These are phyloP conservation scores for Bolboschoenoplectus hybrid DNA, from an alignment of 202 grass and related monocot genomes.

Conservation along the genomic window DNA sequence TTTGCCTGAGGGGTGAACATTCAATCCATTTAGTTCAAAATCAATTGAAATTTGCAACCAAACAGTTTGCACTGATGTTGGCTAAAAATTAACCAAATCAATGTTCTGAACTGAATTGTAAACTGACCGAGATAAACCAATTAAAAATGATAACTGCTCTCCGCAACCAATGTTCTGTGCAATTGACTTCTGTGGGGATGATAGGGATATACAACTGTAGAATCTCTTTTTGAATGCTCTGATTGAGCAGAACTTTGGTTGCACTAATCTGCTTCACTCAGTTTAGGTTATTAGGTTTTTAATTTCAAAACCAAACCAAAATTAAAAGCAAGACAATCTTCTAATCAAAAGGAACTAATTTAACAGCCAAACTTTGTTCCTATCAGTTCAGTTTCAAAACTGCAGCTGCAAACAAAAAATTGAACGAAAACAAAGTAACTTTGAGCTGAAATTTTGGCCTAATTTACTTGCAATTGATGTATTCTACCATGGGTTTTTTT, in stretches of 20 bases:
- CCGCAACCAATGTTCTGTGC: not conserved
- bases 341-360: conserved; percentile 3
- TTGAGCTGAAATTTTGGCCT: not conserved
- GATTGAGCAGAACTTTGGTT: not conserved
- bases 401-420: not conserved
- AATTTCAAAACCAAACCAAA: not conserved
- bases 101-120: conserved; percentile 2
- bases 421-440: not conserved
- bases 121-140: not conserved
- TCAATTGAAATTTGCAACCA: not conserved
- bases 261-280: not conserved
- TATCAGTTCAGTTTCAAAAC: conserved; percentile 10
- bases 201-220: not conserved
- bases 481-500: not conserved
- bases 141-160: conserved; percentile 6
- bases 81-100: not conserved
- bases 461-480: conserved; percentile 10
- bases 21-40: not conserved
- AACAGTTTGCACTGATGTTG: not conserved
- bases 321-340: not conserved
- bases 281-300: conserved; percentile 6
- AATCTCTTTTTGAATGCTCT: conserved; percentile 9
- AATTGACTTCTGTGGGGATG: not conserved
- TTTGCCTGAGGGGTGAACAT: conserved; percentile 9
- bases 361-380: not conserved